Evolutionary conservation across 805 yeast species (phyloP), one percentile per base, ranked within the genome.

Genomic region (Zygosaccharomyces pseudorouxii): DNA sequence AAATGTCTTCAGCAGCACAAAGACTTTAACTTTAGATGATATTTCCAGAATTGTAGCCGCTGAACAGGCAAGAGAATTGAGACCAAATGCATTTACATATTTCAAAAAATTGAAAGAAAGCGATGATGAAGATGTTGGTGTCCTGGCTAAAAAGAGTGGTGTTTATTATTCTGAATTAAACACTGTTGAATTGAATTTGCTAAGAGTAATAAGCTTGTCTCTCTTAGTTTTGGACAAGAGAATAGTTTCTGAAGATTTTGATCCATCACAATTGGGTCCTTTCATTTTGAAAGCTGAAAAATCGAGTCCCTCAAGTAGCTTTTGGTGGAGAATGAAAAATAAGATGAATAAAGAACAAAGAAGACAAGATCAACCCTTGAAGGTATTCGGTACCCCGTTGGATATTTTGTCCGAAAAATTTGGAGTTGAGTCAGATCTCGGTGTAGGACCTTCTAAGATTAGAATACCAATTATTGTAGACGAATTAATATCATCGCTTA

Each of bases 31-130:
- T 0, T 76, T 93, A 57, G 98, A 93, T 67, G 99, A 93, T 67
- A 93, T 93, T 58, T 96, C 98, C 6, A 77, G 98, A 55, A 92
- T 93, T 62, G 97, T 93, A 6, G 96, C 97, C 2, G 92, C 96
- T 8, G 97, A 93, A 59, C 97, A 92, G 66, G 96, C 98, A 0
- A 75, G 97, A 54, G 96, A 88, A 52, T 84, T 86, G 60, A 77
- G 96, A 49, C 97, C 97, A 2, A 89, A 89, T 66, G 96, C 97
- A 0, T 90, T 85, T 69, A 82, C 85, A 50, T 95, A 86, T 67
- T 90, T 86, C 60, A 81, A 80, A 30, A 64, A 64, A 36, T 45
- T 68, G 25, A 63, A 64, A 51, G 68, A 63, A 31, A 54, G 49
- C 18, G 65, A 61, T 36, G 64, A 62, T 31, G 63, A 61, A 20